Base-by-base conservation (phyloP, 1,284 basidiomycete genomes). In the Trametes hirsuta region DNA sequence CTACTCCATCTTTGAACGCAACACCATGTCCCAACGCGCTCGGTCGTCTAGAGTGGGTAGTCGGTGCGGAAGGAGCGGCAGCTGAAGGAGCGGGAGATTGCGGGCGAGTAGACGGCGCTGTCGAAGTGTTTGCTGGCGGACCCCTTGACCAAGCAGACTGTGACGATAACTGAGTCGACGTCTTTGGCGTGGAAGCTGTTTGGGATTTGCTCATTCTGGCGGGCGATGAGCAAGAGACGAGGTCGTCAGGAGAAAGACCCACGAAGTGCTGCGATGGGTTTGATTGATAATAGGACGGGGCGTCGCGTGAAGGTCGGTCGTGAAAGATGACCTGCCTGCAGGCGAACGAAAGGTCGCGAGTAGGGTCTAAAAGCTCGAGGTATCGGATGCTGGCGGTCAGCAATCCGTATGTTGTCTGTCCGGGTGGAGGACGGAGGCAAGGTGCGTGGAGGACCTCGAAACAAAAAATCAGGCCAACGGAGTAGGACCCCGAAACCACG, bases 241-340 rank as follows among this genome's bases (percentile, higher is more conserved):
- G 50, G 61, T 55, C 25, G 60, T 53, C 53, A 65, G 63, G 53
- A 58, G 46, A 64, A 61, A 61, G 51, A 83, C 83, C 68, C 67
- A 86, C 84, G 85, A 86, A 84, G 81, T 80, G 76, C 75, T 69
- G 66, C 69, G 72, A 72, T 76, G 66, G 67, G 61, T 72, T 74
- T 79, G 76, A 75, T 76, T 77, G 76, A 76, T 73, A 75, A 69
- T 59, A 68, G 65, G 62, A 67, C 52, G 75, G 78, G 81, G 75
- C 81, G 79, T 84, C 80, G 84, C 79, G 85, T 72, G 73, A 72
- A 79, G 84, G 79, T 80, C 83, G 84, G 89, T 88, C 88, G 87
- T 88, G 82, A 88, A 84, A 82, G 84, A 82, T 84, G 89, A 91
- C 89, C 89, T 91, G 89, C 90, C 90, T 90, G 90, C 90, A 91